Evolutionary conservation across 2,329 filamentous ascomycete genomes (phyloP).

Genomic region (Colletotrichum falcatum): DNA sequence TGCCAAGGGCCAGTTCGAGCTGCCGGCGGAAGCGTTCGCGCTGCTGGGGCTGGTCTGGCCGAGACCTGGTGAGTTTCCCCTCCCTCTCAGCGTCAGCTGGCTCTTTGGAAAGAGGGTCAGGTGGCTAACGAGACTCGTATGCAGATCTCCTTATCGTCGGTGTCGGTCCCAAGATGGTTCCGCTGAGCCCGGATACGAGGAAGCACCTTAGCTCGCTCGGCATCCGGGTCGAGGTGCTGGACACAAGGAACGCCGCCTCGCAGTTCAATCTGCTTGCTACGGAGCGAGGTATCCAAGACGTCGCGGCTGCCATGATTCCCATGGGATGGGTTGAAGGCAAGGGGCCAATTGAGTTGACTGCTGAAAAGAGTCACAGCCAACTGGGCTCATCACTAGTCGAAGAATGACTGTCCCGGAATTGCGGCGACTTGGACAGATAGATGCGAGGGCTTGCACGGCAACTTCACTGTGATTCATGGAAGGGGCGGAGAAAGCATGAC

Average conservation of each 20-base stretch:
- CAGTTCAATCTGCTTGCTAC: constrained; percentile 97
- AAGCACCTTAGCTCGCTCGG: constrained; percentile 80
- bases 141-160: constrained; percentile 91
- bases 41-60: constrained; percentile 85
- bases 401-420: not conserved
- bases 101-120: not conserved
- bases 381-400: constrained; percentile 10
- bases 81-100: not conserved
- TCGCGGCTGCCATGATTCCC: constrained; percentile 89
- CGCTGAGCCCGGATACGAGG: constrained; percentile 80
- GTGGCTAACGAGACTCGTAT: constrained; percentile 12
- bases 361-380: not conserved
- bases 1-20: constrained; percentile 83
- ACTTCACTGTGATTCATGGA: constrained; percentile 5
- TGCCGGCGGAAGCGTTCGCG: constrained; percentile 77
- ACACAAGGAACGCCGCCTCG: constrained; percentile 92
- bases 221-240: constrained; percentile 87
- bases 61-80: constrained; percentile 77
- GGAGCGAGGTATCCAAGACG: constrained; percentile 85
- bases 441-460: not conserved
- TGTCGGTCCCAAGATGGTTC: constrained; percentile 79
- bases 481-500: not conserved
- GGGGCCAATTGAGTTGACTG: constrained; percentile 50
- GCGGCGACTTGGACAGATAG: constrained; percentile 4
- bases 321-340: constrained; percentile 80